Base-by-base conservation (phyloP, 2,329 filamentous ascomycete species). In the Claviceps sp. region DNA sequence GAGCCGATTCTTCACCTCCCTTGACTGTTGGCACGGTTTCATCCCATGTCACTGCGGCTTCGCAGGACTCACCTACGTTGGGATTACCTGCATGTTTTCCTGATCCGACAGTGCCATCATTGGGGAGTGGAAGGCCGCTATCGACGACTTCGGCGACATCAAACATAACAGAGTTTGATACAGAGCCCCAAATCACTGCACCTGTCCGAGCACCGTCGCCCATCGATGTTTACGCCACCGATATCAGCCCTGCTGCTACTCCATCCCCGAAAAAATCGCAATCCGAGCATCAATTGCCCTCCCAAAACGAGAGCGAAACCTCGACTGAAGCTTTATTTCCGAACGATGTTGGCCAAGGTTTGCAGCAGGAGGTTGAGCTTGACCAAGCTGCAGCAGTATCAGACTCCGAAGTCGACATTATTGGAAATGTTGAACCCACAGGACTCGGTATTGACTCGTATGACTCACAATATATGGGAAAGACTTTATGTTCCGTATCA, bases 91-190 rank as follows among this genome's bases (percentile, higher is more conserved):
- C 82, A 9, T 76, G 76, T 59, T 81, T 85, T 61, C 74, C 78
- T 50, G 64, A 66, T 29, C 57, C 64, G 40, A 71, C 60, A 23
- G 67, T 68, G 45, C 61, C 64, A 2, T 56, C 64, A 9, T 66
- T 68, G 20, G 61, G 65, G 13, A 74, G 80, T 34, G 70, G 77
- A 44, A 67, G 69, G 36, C 80, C 80, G 2, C 66, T 65, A 36
- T 84, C 83, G 16, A 77, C 82, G 3, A 62, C 79, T 14, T 85
- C 84, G 5, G 69, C 68, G 46, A 69, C 68, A 5, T 83, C 81
- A n/a, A 74, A 74, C 43, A 75, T 75, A 7, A 88, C 84, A 0
- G 82, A 86, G 59, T 86, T 88, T 57, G 86, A 89, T 57, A 75
- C 73, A n/a, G 85, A 88, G 58, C 75, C 81, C 22, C 85, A 88